Evolutionary conservation across 1,139 yeast genomes (phyloP).

Genomic region (Pichia sp.): DNA sequence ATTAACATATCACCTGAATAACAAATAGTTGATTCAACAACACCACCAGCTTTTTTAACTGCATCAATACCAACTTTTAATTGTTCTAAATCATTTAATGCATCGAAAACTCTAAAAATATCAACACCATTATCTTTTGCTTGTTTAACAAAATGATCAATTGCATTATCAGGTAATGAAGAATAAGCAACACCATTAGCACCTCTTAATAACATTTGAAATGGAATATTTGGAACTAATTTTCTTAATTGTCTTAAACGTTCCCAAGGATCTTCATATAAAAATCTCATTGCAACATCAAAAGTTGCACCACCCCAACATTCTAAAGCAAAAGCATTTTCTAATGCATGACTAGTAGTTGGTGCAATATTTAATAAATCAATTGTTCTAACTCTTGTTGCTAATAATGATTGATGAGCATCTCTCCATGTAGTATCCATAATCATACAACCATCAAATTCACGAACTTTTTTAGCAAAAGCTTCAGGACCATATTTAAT

Average conservation of each 20-base stretch:
- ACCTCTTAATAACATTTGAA: conserved; percentile 98
- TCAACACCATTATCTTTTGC: conserved; percentile 97
- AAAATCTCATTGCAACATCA: conserved; percentile 96
- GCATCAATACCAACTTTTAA: conserved; percentile 97
- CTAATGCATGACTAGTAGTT: conserved; percentile 82
- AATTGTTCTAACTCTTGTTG: conserved; percentile 93
- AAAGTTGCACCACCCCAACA: conserved; percentile 99
- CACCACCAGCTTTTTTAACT: conserved; percentile 97
- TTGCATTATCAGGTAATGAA: conserved; percentile 95
- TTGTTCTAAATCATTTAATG: conserved; percentile 93
- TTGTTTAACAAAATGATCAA: conserved; percentile 90
- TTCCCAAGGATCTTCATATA: conserved; percentile 98
- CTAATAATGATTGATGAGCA: conserved; percentile 97
- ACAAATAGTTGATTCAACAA: conserved; percentile 96
- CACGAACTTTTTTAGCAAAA: conserved; percentile 83
- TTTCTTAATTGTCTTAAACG: conserved; percentile 82
- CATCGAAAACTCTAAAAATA: conserved; percentile 95
- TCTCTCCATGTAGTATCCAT: conserved; percentile 99
- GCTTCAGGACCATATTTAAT: conserved; percentile 80
- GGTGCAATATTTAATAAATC: conserved; percentile 90
- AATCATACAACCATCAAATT: conserved; percentile 76
- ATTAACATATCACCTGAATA: conserved; percentile 98
- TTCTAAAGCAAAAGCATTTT: conserved; percentile 91
- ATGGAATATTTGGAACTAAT: conserved; percentile 95
- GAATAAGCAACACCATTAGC: conserved; percentile 99